Evolutionary conservation across 1,284 basidiomycete species (phyloP).

Genomic region (Ustilago curta): DNA sequence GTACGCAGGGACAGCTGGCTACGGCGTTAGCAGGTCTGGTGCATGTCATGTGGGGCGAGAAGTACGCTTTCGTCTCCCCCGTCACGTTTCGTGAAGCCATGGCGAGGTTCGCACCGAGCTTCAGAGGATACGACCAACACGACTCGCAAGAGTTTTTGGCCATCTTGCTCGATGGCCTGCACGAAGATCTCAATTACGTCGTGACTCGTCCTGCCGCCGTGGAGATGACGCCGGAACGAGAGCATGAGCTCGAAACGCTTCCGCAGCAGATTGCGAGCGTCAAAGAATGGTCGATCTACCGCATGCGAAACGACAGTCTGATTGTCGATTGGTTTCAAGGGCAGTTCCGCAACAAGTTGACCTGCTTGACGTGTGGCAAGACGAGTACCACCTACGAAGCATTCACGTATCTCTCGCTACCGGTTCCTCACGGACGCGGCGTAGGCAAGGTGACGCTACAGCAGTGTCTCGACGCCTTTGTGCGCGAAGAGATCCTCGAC

Average conservation of each 20-base stretch:
- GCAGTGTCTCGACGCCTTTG: conserved; percentile 89
- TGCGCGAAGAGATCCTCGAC: conserved; percentile 89
- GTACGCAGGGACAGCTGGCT: conserved; percentile 87
- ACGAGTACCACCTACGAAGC: conserved; percentile 96
- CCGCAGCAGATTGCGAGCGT: conserved; percentile 76
- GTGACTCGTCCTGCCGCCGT: conserved; percentile 52
- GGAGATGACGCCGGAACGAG: conserved; percentile 63
- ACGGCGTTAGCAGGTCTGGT: conserved; percentile 85
- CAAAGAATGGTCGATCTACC: conserved; percentile 61
- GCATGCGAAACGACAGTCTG: conserved; percentile 64
- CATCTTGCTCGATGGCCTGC: conserved; percentile 57
- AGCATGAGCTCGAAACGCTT: conserved; percentile 74
- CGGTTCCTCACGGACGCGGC: conserved; percentile 72
- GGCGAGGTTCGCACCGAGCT: conserved; percentile 62
- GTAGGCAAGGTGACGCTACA: conserved; percentile 79
- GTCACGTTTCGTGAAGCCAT: conserved; percentile 82
- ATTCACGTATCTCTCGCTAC: conserved; percentile 67
- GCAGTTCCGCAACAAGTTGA: conserved; percentile 67
- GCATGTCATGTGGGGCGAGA: conserved; percentile 87
- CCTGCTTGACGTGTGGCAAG: conserved; percentile 70
- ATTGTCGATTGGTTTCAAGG: conserved; percentile 63
- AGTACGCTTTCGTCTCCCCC: conserved; percentile 85
- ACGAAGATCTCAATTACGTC: conserved; percentile 59
- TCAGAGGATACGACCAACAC: conserved; percentile 65
- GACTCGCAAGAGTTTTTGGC: conserved; percentile 60